These are phyloP conservation scores for Phytophthora multivora DNA, from an alignment of 352 stramenopile genomes.

Conservation along the genomic window DNA sequence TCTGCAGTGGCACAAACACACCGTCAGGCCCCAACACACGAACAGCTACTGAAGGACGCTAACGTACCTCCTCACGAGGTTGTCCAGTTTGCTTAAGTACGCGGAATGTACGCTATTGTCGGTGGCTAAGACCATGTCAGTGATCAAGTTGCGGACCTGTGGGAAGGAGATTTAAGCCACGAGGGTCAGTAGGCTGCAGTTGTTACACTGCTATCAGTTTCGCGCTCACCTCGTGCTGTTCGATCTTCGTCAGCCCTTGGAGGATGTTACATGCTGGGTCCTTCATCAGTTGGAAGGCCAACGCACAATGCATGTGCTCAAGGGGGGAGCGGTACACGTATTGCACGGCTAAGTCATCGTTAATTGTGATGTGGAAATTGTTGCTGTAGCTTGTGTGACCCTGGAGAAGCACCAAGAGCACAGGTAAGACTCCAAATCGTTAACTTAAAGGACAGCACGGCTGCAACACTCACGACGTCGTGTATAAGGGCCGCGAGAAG, in stretches of 20 bases:
- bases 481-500: slow-evolving; percentile 85
- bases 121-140: slow-evolving; percentile 88
- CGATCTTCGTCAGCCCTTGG: slow-evolving; percentile 68
- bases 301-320: slow-evolving; percentile 87
- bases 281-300: slow-evolving; percentile 83
- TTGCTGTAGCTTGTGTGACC: slow-evolving; percentile 90
- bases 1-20: slow-evolving; percentile 14
- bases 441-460: background rate
- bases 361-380: slow-evolving; percentile 86
- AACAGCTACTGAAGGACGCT: background rate
- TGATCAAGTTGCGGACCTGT: slow-evolving; percentile 75
- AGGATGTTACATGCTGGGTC: slow-evolving; percentile 74
- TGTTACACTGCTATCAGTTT: background rate
- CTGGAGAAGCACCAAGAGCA: slow-evolving; percentile 19
- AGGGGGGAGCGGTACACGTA: slow-evolving; percentile 86
- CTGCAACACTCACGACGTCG: slow-evolving; percentile 60
- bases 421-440: background rate
- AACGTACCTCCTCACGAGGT: slow-evolving; percentile 59
- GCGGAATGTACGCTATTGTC: slow-evolving; percentile 86
- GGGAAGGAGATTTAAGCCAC: background rate
- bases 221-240: slow-evolving; percentile 66
- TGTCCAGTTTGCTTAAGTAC: slow-evolving; percentile 81
- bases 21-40: background rate
- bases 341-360: slow-evolving; percentile 79
- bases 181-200: slow-evolving; percentile 1